phyloP scores from a whole-genome alignment of 1,139 yeast species.

The Candida sp. region DNA sequence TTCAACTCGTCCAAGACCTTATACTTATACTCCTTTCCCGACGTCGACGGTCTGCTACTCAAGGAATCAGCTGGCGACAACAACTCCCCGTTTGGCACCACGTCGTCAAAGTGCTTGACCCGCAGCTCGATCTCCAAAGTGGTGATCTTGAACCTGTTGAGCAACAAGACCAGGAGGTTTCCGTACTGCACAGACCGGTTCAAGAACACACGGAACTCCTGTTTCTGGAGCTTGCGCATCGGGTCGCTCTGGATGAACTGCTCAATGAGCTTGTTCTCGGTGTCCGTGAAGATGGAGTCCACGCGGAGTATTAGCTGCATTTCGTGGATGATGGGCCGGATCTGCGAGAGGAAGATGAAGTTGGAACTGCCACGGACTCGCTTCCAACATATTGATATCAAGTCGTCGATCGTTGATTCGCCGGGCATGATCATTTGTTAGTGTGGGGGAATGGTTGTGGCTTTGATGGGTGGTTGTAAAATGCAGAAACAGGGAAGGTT shows the following conservation, averaged over 20 bases:
- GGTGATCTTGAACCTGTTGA: conserved; percentile 26
- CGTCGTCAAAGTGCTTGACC: not conserved
- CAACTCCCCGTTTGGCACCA: not conserved
- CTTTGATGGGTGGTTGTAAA: conserved; percentile 2
- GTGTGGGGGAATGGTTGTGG: no score
- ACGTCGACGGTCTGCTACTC: not conserved
- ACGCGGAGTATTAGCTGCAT: conserved; percentile 28
- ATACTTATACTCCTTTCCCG: not conserved
- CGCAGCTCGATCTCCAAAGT: conserved; percentile 13
- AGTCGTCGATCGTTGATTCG: conserved; percentile 16
- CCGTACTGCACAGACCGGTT: conserved; percentile 28
- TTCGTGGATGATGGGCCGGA: conserved; percentile 28
- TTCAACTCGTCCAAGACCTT: conserved; percentile 7
- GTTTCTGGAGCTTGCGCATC: conserved; percentile 26
- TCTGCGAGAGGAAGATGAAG: conserved; percentile 31
- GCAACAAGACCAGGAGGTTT: conserved; percentile 27
- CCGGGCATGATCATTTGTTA: not conserved
- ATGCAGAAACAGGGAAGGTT: not conserved
- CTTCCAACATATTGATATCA: conserved; percentile 35
- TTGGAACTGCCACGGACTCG: conserved; percentile 18
- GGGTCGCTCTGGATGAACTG: conserved; percentile 33
- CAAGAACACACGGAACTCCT: conserved; percentile 33
- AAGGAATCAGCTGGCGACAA: not conserved
- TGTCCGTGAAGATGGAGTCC: conserved; percentile 24
- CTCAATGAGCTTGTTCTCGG: conserved; percentile 29